Base-by-base conservation (phyloP, 768 basidiomycete species). In the Candolleomyces aberdarensis region DNA sequence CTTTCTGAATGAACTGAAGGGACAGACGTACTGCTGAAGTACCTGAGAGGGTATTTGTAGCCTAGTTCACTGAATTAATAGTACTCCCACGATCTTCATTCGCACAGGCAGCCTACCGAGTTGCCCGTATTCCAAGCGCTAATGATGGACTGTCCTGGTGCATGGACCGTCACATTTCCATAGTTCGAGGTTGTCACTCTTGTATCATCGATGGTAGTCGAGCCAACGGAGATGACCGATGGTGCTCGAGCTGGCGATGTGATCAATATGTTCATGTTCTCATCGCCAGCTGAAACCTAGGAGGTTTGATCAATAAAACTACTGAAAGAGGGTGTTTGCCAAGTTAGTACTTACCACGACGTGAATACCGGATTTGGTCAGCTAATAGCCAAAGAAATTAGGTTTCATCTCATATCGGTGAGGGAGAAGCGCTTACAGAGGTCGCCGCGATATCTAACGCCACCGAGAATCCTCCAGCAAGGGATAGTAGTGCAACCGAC, bases 81-180 rank as follows among this genome's bases (percentile, higher is more conserved):
- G 9, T 29, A 32, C 26, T 19, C n/a, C n/a, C 15, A 19, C 26
- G 22, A 31, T n/a, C 31, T 53, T 51, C 13, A 48, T 32, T 26
- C 2, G 26, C 26, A 26, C 26, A 60, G 53, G 15, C 11, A n/a
- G 57, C 64, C 32, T 43, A 66, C 65, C 20, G 65, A 69, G 44
- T 50, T 61, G 60, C 66, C 70, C 17, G 62, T 66, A 22, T 63
- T 70, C 66, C 69, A 70, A 10, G 72, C 53, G 52, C 68, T 70
- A n/a, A 65, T 64, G 51, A 77, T 65, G 57, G 67, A 65, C 15
- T 59, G 56, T 11, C 76, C 77, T 20, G 77, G 75, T 17, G 75
- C 77, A 57, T 72, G 75, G 62, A 76, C 55, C 59, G 76, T 74
- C 39, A 76, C 71, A 14, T 69, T 39, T 15, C 77, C 77, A 39